Conservation (phyloP, 106 monocot genomes). For the Triglochin maritima region DNA sequence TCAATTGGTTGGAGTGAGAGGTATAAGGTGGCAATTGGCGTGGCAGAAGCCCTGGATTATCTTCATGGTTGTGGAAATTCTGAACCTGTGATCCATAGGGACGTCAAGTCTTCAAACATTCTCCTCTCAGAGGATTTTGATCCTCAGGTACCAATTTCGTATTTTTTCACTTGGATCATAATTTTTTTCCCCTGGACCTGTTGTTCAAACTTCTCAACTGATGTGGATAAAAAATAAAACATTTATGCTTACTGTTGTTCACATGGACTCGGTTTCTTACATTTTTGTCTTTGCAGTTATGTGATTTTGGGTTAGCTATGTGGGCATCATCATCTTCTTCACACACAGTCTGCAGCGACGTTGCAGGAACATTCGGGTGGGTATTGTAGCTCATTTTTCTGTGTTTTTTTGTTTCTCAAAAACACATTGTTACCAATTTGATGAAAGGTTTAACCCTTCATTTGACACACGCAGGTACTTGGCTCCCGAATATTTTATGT, state of each 20-base stretch:
- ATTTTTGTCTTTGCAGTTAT: constrained; percentile 30
- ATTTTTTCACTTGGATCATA: no score
- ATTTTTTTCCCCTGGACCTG: no score
- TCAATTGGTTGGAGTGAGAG: constrained; percentile 51
- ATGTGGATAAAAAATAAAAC: no score
- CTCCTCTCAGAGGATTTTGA: constrained; percentile 55
- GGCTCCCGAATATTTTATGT: constrained; percentile 89
- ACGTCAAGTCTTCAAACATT: constrained; percentile 92
- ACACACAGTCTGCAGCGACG: constrained; percentile 40
- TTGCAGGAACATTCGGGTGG: constrained; percentile 95
- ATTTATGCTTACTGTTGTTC: no score
- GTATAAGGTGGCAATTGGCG: constrained; percentile 47
- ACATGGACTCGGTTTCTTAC: no score
- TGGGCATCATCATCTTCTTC: constrained; percentile 37
- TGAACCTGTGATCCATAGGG: constrained; percentile 61
- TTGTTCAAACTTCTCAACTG: no score
- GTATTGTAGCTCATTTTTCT: constrained; percentile 1
- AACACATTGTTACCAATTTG: no score
- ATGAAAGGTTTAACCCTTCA: neutral
- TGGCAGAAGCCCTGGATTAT: constrained; percentile 58
- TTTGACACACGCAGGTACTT: constrained; percentile 41
- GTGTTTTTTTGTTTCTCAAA: neutral
- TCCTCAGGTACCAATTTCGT: constrained; percentile 37
- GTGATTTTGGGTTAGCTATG: constrained; percentile 76
- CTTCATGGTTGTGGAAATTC: constrained; percentile 33